Percentiles rank a stretch among this genome's conserved stretches.
Evolutionary conservation across 495 filamentous ascomycete genomes (phyloP).

Genomic region (Talaromyces stipitatus): DNA sequence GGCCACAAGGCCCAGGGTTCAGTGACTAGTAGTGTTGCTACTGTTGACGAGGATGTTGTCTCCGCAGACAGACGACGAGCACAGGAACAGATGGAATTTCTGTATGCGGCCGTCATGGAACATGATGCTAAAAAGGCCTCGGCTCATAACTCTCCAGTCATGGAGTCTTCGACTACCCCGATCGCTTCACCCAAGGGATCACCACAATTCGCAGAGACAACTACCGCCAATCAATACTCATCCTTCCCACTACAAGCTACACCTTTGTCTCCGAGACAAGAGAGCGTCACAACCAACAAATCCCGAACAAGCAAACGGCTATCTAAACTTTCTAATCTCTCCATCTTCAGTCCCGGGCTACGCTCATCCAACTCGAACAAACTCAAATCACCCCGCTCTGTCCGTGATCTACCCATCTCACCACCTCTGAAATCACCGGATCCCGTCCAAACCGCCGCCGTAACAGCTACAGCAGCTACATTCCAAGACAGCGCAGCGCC

Average conservation of each 20-base stretch:
- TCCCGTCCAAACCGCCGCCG: slow-evolving; percentile 14
- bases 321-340: slow-evolving; percentile 40
- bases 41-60: slow-evolving; percentile 69
- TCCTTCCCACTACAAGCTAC: slow-evolving; percentile 3
- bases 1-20: slow-evolving; percentile 28
- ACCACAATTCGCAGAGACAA: slow-evolving; percentile 13
- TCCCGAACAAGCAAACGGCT: slow-evolving; percentile 29
- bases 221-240: background rate
- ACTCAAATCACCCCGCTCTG: slow-evolving; percentile 40
- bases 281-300: slow-evolving; percentile 3
- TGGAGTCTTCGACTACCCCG: slow-evolving; percentile 9
- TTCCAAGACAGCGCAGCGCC: slow-evolving; percentile 43
- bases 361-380: slow-evolving; percentile 51
- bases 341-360: slow-evolving; percentile 49
- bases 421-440: slow-evolving; percentile 48
- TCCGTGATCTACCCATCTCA: slow-evolving; percentile 51
- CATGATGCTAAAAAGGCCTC: slow-evolving; percentile 65
- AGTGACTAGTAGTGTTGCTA: slow-evolving; percentile 43
- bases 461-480: slow-evolving; percentile 11
- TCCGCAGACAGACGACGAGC: slow-evolving; percentile 62
- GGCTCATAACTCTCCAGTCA: slow-evolving; percentile 6
- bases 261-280: slow-evolving; percentile 3
- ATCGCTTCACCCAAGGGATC: slow-evolving; percentile 14
- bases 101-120: slow-evolving; percentile 88
- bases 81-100: slow-evolving; percentile 75